Evolutionary conservation across 2,329 filamentous ascomycete species (phyloP).

Genomic region (Dactylellina parvicollis): DNA sequence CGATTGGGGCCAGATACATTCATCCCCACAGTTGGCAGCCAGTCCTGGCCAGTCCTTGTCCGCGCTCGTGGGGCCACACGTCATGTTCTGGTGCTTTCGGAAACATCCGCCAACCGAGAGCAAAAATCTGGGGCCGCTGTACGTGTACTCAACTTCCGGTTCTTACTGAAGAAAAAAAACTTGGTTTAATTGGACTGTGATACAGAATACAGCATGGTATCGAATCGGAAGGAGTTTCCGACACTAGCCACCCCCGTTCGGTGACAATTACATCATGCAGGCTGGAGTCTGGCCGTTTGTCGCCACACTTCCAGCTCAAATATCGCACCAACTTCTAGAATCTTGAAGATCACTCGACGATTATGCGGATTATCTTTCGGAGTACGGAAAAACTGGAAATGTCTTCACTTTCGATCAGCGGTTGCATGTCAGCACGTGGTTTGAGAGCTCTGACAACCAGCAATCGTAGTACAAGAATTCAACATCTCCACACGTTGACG

Average conservation of each 20-base stretch:
- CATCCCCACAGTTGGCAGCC: too few relatives aligned
- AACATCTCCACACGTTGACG: too few relatives aligned
- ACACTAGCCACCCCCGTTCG: conserved; percentile 14
- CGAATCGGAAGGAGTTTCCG: conserved; percentile 4
- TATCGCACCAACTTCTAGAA: neutral
- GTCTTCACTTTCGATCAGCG: neutral
- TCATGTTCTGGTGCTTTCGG: neutral
- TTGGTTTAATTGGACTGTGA: too few relatives aligned
- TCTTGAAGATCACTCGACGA: neutral
- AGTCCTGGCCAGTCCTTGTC: too few relatives aligned
- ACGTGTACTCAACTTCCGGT: neutral
- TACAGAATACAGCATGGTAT: too few relatives aligned
- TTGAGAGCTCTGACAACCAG: too few relatives aligned
- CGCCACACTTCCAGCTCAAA: neutral
- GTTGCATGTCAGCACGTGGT: neutral
- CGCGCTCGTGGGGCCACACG: neutral
- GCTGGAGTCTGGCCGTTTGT: too few relatives aligned
- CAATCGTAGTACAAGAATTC: too few relatives aligned
- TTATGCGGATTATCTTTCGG: neutral
- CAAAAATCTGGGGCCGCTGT: neutral
- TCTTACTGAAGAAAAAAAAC: too few relatives aligned
- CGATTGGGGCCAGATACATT: too few relatives aligned
- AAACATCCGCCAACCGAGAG: neutral
- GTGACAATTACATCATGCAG: conserved; percentile 12
- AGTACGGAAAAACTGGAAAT: too few relatives aligned